Evolutionary conservation across 169 alveolate species (phyloP).

Genomic region (Plasmodium inui): DNA sequence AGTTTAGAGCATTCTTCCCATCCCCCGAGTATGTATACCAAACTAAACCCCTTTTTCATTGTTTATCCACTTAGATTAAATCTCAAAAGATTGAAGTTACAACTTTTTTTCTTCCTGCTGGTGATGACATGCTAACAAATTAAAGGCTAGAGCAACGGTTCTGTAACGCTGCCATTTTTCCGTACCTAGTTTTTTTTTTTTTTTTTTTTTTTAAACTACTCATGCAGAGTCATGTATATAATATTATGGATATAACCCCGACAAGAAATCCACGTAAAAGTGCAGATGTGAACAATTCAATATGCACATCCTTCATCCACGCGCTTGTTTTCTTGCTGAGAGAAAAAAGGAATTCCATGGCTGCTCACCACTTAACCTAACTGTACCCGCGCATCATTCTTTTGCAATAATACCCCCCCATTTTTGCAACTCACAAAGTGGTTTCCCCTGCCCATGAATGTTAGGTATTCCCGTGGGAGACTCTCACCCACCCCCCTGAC

Average conservation of each 20-base stretch:
- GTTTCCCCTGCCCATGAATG: not conserved
- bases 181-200: not conserved
- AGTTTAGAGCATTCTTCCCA: not conserved
- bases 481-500: not conserved
- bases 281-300: not conserved
- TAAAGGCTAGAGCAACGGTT: not conserved
- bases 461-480: not conserved
- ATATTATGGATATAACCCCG: not conserved
- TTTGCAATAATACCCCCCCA: not conserved
- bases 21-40: not conserved
- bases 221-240: not conserved
- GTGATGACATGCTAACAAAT: not conserved
- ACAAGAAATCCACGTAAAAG: not conserved
- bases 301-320: not conserved
- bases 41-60: not conserved
- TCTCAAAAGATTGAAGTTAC: not conserved
- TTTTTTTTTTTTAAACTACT: not conserved
- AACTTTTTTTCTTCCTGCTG: not conserved
- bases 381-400: not conserved
- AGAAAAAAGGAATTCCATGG: not conserved
- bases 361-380: not conserved
- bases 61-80: not conserved
- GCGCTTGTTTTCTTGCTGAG: not conserved
- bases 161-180: not conserved
- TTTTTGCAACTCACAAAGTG: too few species aligned